Evolutionary conservation across 1,284 basidiomycete species (phyloP).

Genomic region (Lignosus rhinocerotis): DNA sequence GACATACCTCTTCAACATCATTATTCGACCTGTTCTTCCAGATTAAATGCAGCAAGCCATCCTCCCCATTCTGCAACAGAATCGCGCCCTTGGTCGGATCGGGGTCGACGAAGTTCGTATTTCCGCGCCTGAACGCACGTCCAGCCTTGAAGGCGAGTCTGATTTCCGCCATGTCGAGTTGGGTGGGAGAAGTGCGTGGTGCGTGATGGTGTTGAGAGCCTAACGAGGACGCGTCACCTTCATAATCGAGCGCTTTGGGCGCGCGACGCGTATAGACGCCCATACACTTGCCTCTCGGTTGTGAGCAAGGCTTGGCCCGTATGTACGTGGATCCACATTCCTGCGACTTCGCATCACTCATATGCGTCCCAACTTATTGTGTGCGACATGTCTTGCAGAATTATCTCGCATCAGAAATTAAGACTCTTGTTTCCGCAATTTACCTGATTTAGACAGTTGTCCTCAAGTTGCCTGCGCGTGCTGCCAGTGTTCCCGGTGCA

Average conservation of each 20-base stretch:
- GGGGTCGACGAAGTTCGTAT: conserved; percentile 67
- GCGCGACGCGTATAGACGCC: conserved; percentile 15
- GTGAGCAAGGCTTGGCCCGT: too few relatives aligned
- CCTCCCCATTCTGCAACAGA: conserved; percentile 64
- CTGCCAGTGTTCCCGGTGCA: too few relatives aligned
- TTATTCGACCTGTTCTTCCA: conserved; percentile 73
- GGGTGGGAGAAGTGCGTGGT: not conserved
- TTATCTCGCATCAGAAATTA: too few relatives aligned
- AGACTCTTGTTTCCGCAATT: too few relatives aligned
- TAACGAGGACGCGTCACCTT: conserved; percentile 20
- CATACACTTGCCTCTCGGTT: not conserved
- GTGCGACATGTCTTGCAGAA: too few relatives aligned
- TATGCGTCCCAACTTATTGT: too few relatives aligned
- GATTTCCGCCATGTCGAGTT: conserved; percentile 27
- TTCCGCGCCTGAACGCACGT: conserved; percentile 64
- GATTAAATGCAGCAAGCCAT: conserved; percentile 72
- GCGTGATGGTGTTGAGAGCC: not conserved
- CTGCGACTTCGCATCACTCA: too few relatives aligned
- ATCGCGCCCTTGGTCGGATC: conserved; percentile 71
- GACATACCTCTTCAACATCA: conserved; percentile 57
- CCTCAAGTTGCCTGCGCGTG: too few relatives aligned
- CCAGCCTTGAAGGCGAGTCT: conserved; percentile 81
- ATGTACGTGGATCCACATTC: not conserved
- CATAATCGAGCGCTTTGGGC: conserved; percentile 17
- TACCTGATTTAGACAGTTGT: too few relatives aligned